Evolutionary conservation across 129 eudicot genomes (phyloP).

Genomic region (Mikania micrantha): DNA sequence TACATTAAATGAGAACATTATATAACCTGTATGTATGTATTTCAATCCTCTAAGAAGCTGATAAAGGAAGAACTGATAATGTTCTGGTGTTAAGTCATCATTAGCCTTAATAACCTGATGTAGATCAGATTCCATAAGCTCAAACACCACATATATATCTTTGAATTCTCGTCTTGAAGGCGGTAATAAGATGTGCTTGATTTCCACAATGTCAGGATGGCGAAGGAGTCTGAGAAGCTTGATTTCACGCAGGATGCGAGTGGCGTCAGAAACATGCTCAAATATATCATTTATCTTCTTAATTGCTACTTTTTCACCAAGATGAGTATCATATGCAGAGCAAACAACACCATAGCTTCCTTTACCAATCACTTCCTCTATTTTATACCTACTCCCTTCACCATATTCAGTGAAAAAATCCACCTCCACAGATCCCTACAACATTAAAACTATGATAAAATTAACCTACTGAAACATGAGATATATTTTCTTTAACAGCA

Average conservation of each 20-base stretch:
- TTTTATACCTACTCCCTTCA: slow-evolving; percentile 28
- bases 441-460: no score
- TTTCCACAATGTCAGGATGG: slow-evolving; percentile 42
- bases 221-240: slow-evolving; percentile 32
- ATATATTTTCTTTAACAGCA: no score
- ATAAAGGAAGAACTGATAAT: slow-evolving; percentile 34
- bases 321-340: slow-evolving; percentile 32
- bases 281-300: slow-evolving; percentile 34
- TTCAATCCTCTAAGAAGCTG: slow-evolving; percentile 33
- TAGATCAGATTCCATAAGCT: slow-evolving; percentile 38
- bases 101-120: slow-evolving; percentile 38
- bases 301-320: slow-evolving; percentile 35
- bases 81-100: slow-evolving; percentile 31
- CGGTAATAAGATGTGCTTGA: slow-evolving; percentile 29
- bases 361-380: slow-evolving; percentile 30
- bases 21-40: slow-evolving; percentile 30
- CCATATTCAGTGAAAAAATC: slow-evolving; percentile 33
- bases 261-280: slow-evolving; percentile 29
- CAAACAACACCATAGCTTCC: slow-evolving; percentile 42
- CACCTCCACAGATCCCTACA: not conserved
- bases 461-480: no score
- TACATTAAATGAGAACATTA: not conserved
- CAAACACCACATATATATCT: slow-evolving; percentile 34
- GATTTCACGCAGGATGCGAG: slow-evolving; percentile 38
- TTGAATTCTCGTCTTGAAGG: slow-evolving; percentile 35